phyloP scores from a whole-genome alignment of 306 rosid genomes.

The Morella rubra region DNA sequence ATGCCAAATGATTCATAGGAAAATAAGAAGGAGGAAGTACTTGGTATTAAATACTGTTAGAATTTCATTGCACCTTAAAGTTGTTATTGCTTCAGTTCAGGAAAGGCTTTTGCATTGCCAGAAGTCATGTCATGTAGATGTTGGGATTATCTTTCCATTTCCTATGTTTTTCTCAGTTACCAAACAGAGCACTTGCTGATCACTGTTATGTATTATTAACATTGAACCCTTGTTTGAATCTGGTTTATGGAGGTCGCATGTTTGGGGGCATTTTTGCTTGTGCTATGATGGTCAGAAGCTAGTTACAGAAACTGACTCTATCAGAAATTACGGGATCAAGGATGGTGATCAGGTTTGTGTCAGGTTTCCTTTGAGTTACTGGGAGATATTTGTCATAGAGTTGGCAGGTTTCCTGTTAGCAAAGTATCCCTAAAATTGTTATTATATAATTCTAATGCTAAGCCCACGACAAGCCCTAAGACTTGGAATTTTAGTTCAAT shows the following conservation, averaged over 20 bases:
- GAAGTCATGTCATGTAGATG: background rate
- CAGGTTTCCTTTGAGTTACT: slow-evolving; percentile 14
- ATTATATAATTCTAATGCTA: background rate
- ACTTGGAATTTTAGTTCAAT: too few relatives aligned
- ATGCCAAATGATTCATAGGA: background rate
- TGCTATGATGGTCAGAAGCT: slow-evolving; percentile 66
- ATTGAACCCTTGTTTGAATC: slow-evolving; percentile 6
- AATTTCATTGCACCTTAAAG: background rate
- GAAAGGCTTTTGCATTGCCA: background rate
- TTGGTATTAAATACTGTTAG: background rate
- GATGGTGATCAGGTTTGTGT: slow-evolving; percentile 83
- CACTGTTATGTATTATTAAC: slow-evolving; percentile 6
- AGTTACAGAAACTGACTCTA: slow-evolving; percentile 45
- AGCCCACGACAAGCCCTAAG: too few relatives aligned
- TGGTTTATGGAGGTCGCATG: slow-evolving; percentile 60
- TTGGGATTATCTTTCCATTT: background rate
- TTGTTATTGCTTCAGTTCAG: slow-evolving; percentile 1
- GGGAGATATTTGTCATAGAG: background rate
- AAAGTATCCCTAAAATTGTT: background rate
- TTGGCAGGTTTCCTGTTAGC: background rate
- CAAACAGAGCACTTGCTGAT: background rate
- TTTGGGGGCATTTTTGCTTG: slow-evolving; percentile 92
- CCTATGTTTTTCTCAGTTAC: background rate
- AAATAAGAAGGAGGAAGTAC: background rate
- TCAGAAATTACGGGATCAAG: slow-evolving; percentile 60